Percentiles rank a stretch among this genome's conserved stretches.
These are phyloP conservation scores for Talaromyces wortmannii DNA, from an alignment of 495 filamentous ascomycete species.

Conservation along the genomic window DNA sequence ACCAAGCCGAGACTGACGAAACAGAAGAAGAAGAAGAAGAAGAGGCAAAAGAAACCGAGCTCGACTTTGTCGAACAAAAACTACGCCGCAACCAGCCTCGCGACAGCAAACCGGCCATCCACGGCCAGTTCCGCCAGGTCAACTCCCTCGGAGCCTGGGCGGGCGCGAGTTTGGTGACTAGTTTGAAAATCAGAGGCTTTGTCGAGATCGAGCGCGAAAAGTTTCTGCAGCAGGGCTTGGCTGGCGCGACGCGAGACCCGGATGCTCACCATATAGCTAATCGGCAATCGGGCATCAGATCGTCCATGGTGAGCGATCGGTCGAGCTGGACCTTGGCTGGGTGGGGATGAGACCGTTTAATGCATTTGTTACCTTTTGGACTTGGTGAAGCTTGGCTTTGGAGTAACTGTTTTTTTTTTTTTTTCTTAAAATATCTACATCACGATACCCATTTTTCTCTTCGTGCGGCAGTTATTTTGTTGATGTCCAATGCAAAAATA, in stretches of 20 bases:
- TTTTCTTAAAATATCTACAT: not conserved
- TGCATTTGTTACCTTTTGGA: too few species aligned
- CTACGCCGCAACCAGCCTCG: slow-evolving; percentile 45
- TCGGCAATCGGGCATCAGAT: slow-evolving; percentile 44
- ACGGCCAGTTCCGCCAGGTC: slow-evolving; percentile 64
- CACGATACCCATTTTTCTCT: slow-evolving; percentile 10
- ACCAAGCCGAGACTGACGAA: not conserved
- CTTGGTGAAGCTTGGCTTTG: not conserved
- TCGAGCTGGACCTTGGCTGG: slow-evolving; percentile 73
- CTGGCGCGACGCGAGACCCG: slow-evolving; percentile 58
- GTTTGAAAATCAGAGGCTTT: slow-evolving; percentile 69
- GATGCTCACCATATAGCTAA: slow-evolving; percentile 49
- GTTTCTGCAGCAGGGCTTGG: slow-evolving; percentile 69
- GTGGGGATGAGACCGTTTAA: slow-evolving; percentile 50
- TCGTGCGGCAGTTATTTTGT: too few species aligned
- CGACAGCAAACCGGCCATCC: slow-evolving; percentile 30
- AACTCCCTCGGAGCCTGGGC: slow-evolving; percentile 85
- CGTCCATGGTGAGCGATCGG: slow-evolving; percentile 45
- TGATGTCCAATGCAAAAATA: not conserved
- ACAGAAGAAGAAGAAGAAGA: slow-evolving; percentile 19
- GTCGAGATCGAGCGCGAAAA: slow-evolving; percentile 82
- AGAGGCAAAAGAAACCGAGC: slow-evolving; percentile 36
- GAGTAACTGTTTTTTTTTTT: not conserved
- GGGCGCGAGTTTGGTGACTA: slow-evolving; percentile 75
- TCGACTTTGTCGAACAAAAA: slow-evolving; percentile 59